Conservation (phyloP, 768 basidiomycete genomes). For the Lentinus brumalis region DNA sequence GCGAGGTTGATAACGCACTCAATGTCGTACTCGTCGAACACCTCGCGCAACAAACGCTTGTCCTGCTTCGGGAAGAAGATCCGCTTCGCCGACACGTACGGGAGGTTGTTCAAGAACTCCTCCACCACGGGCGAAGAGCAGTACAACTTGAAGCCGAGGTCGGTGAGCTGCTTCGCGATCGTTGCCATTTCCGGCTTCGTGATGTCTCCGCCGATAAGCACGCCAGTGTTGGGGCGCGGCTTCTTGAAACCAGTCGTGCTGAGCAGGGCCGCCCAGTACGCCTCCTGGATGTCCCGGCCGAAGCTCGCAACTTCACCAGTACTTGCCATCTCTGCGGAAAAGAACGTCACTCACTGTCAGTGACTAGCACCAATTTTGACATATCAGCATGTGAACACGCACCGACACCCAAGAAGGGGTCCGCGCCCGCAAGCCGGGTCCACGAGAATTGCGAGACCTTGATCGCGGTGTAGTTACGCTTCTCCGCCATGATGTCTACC, state of each 20-base stretch:
- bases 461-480: conserved; percentile 90
- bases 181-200: conserved; percentile 82
- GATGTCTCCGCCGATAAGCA: conserved; percentile 91
- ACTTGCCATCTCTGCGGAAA: conserved; percentile 86
- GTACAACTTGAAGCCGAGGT: conserved; percentile 95
- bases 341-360: neutral
- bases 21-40: conserved; percentile 93
- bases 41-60: conserved; percentile 92
- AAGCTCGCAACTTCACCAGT: conserved; percentile 98
- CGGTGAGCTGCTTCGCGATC: conserved; percentile 77
- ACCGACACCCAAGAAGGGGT: conserved; percentile 96
- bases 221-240: conserved; percentile 80
- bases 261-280: conserved; percentile 93
- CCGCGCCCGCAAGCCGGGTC: conserved; percentile 94
- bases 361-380: conserved; percentile 1
- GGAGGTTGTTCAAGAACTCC: conserved; percentile 74
- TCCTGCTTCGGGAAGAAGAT: conserved; percentile 97
- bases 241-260: conserved; percentile 96
- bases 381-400: conserved; percentile 33
- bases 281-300: conserved; percentile 91
- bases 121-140: conserved; percentile 82
- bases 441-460: conserved; percentile 99
- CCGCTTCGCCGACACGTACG: conserved; percentile 78
- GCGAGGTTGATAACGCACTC: conserved; percentile 94
- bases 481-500: conserved; percentile 86